phyloP scores from a whole-genome alignment of 192 early-diverging fungal species.

The Umbelopsis sp. region DNA sequence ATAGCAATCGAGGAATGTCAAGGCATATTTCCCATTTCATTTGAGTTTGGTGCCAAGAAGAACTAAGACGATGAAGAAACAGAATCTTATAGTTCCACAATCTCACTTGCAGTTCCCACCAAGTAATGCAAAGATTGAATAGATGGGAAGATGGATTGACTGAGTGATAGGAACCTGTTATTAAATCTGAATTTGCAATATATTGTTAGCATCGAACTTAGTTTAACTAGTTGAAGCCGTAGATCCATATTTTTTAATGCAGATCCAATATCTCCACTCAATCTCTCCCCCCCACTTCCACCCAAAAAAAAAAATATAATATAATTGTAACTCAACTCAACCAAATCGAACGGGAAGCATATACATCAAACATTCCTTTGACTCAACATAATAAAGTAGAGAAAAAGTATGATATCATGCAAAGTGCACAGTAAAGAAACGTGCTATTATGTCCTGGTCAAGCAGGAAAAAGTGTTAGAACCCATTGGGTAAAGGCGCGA shows the following conservation, averaged over 20 bases:
- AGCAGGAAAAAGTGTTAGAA: background rate
- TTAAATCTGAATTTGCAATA: too few relatives aligned
- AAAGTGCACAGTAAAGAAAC: background rate
- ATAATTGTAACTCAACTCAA: background rate
- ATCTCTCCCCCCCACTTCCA: background rate
- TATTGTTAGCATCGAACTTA: background rate
- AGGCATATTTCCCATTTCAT: too few relatives aligned
- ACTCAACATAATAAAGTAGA: background rate
- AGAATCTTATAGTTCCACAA: too few relatives aligned
- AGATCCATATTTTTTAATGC: constrained; percentile 4
- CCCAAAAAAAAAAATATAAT: background rate
- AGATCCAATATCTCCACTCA: background rate
- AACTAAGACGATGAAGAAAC: too few relatives aligned
- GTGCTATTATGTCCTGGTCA: background rate
- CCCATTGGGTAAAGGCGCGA: background rate
- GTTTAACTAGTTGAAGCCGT: background rate
- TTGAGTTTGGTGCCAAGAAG: too few relatives aligned
- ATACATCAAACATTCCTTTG: background rate
- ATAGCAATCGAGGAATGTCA: too few relatives aligned
- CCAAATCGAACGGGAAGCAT: background rate
- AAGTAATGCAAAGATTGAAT: background rate
- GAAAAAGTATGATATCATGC: background rate
- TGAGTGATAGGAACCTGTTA: too few relatives aligned
- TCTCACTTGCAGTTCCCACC: too few relatives aligned
- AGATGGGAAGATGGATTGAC: background rate